These are phyloP conservation scores for Colletotrichum siamense DNA, from an alignment of 2,329 filamentous ascomycete genomes.

Conservation along the genomic window DNA sequence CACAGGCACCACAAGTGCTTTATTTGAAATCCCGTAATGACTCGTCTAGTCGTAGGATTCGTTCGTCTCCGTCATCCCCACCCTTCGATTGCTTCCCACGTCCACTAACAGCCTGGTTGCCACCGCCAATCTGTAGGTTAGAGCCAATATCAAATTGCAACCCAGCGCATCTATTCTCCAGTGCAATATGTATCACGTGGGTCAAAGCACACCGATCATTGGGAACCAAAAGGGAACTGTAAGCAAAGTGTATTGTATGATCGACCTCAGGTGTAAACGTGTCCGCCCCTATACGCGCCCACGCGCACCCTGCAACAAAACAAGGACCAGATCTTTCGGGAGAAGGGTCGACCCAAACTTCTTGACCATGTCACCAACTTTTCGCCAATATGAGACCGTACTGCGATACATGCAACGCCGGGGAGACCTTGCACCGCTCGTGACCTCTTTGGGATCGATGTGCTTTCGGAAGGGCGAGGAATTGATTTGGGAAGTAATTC, in stretches of 20 bases:
- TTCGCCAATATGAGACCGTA: conserved; percentile 62
- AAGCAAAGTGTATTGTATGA: conserved; percentile 61
- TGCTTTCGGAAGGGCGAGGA: conserved; percentile 38
- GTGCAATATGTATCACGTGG: background rate
- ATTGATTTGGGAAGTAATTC: conserved; percentile 21
- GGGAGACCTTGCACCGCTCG: conserved; percentile 47
- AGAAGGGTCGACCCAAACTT: conserved; percentile 55
- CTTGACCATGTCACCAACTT: conserved; percentile 62
- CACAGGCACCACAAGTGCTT: background rate
- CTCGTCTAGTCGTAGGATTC: background rate
- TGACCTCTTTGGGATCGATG: conserved; percentile 51
- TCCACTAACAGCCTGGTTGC: background rate
- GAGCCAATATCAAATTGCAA: background rate
- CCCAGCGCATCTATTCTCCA: background rate
- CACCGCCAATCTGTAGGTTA: background rate
- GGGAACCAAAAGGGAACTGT: conserved; percentile 6
- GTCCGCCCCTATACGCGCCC: conserved; percentile 52
- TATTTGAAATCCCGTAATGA: background rate
- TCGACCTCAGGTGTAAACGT: conserved; percentile 60
- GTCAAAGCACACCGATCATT: background rate
- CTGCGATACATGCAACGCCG: conserved; percentile 53
- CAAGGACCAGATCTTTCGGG: conserved; percentile 53
- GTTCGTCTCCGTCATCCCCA: background rate
- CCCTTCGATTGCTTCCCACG: too few relatives aligned
- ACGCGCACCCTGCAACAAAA: conserved; percentile 56